These are phyloP conservation scores for Aspergillus pseudoglaucus DNA, from an alignment of 2,329 filamentous ascomycete genomes.

Conservation along the genomic window DNA sequence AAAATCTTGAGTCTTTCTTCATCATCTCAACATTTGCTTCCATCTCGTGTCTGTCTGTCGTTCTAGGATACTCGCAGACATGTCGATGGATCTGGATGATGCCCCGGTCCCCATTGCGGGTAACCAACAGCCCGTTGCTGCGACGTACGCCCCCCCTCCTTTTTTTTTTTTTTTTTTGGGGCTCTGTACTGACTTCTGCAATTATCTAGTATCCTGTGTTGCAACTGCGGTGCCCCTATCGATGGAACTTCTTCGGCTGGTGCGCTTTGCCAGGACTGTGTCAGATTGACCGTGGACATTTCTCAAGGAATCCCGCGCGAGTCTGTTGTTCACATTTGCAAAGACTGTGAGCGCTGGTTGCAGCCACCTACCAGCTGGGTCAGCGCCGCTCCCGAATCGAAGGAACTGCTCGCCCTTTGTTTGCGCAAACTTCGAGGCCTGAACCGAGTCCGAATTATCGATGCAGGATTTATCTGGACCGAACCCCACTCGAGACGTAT, in stretches of 20 bases:
- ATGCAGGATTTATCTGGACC: constrained; percentile 96
- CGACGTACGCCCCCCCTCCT: constrained; percentile 44
- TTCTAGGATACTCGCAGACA: constrained; percentile 8
- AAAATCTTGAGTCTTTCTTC: constrained; percentile 2
- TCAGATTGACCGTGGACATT: constrained; percentile 91
- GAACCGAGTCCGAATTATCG: constrained; percentile 86
- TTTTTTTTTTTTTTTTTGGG: constrained; percentile 4
- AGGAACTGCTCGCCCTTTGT: constrained; percentile 87
- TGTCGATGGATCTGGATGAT: constrained; percentile 52
- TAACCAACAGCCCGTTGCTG: constrained; percentile 36
- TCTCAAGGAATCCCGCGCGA: constrained; percentile 87
- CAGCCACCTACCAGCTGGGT: constrained; percentile 83
- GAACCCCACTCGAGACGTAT: constrained; percentile 90
- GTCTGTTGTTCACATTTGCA: constrained; percentile 81
- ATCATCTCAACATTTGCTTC: constrained; percentile 2
- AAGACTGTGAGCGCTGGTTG: constrained; percentile 91
- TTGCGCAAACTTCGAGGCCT: constrained; percentile 80
- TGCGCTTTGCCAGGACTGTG: constrained; percentile 90
- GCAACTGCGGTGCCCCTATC: constrained; percentile 93
- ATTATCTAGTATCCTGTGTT: constrained; percentile 74
- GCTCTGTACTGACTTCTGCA: constrained; percentile 5
- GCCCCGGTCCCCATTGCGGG: constrained; percentile 44
- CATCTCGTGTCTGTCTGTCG: constrained; percentile 1
- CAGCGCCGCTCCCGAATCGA: constrained; percentile 74
- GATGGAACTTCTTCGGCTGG: constrained; percentile 81